These are phyloP conservation scores for Myriosclerotinia scirpicola DNA, from an alignment of 2,329 filamentous ascomycete genomes.

Conservation along the genomic window DNA sequence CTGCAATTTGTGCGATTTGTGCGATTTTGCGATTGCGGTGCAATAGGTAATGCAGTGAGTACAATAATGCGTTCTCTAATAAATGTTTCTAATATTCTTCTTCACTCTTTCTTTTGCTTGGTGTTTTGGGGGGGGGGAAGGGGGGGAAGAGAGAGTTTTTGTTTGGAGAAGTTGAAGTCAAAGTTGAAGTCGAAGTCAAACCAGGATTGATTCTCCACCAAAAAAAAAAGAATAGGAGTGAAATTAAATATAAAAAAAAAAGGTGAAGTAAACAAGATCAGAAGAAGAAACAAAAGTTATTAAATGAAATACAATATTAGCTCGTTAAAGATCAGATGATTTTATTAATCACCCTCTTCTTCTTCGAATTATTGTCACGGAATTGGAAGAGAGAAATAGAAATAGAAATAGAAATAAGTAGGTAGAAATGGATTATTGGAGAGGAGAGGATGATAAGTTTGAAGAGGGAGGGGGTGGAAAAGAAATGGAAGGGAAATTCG, in stretches of 20 bases:
- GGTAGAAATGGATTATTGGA: too few species aligned
- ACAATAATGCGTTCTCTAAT: not conserved
- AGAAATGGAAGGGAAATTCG: not conserved
- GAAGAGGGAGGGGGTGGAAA: not conserved
- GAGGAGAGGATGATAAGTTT: not conserved
- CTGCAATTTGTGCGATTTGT: not conserved
- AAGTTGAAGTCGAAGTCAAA: too few species aligned
- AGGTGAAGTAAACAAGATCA: not conserved
- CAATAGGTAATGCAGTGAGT: too few species aligned
- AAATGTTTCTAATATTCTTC: slow-evolving; percentile 2
- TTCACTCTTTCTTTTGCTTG: not conserved
- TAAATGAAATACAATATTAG: not conserved
- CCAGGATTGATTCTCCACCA: not conserved
- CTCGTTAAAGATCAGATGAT: slow-evolving; percentile 6
- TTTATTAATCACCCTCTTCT: not conserved
- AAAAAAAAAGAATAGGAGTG: not conserved
- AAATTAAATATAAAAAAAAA: too few species aligned
- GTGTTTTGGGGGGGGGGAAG: not conserved
- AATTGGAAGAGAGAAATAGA: too few species aligned
- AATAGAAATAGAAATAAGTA: too few species aligned
- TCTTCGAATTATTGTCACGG: not conserved
- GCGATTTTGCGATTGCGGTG: too few species aligned
- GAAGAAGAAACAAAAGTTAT: not conserved
- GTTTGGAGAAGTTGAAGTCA: not conserved
- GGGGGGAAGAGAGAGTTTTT: too few species aligned